These are phyloP conservation scores for Dictyostelium citrinum DNA, from an alignment of 78 protist genomes.

Conservation along the genomic window DNA sequence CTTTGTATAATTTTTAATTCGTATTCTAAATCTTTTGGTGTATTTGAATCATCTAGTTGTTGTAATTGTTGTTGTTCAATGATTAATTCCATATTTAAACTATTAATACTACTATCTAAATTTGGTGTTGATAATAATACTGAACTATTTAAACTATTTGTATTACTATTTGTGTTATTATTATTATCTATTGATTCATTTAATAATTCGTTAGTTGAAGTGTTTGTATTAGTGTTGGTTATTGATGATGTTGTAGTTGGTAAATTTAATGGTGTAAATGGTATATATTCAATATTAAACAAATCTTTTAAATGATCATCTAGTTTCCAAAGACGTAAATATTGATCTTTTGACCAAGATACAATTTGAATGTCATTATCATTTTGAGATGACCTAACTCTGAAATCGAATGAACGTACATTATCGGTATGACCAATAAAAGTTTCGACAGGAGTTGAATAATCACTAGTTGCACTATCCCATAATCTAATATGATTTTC, in stretches of 20 bases:
- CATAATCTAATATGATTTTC: conserved; percentile 72
- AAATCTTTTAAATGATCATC: conserved; percentile 29
- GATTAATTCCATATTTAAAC: not conserved
- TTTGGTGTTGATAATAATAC: not conserved
- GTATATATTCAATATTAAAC: conserved; percentile 30
- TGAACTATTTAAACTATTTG: not conserved
- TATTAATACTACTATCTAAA: not conserved
- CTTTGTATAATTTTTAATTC: conserved; percentile 52
- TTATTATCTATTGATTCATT: not conserved
- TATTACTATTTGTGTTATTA: not conserved
- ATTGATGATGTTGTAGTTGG: too few species aligned
- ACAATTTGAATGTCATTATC: conserved; percentile 65
- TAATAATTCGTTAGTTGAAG: not conserved
- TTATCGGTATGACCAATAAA: conserved; percentile 64
- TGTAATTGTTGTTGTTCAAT: not conserved
- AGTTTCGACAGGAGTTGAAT: conserved; percentile 19
- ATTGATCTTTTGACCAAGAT: conserved; percentile 81
- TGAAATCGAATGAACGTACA: conserved; percentile 65
- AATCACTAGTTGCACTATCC: conserved; percentile 8
- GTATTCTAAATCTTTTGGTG: conserved; percentile 39
- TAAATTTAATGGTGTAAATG: not conserved
- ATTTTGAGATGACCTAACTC: not conserved
- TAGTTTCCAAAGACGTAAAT: conserved; percentile 68
- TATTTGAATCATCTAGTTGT: not conserved
- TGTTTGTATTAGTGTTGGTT: not conserved